Conservation (phyloP, 306 rosid species). For the Prosopis cineraria region DNA sequence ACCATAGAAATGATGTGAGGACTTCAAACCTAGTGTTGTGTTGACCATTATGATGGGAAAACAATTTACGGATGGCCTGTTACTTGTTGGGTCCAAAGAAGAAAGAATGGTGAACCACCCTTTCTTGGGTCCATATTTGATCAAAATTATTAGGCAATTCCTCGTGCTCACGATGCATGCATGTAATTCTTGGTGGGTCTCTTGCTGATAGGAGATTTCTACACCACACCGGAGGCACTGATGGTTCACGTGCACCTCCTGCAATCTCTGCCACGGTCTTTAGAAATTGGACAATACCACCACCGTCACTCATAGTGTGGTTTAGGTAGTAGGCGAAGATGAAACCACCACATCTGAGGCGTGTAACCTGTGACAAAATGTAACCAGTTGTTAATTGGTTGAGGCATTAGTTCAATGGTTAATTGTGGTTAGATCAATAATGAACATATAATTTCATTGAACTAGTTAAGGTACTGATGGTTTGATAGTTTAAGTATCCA, state of each 20-base stretch:
- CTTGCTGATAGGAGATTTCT: background rate
- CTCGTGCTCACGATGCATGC: background rate
- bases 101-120: background rate
- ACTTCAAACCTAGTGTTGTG: background rate
- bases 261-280: background rate
- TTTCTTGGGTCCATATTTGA: background rate
- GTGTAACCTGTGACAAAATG: background rate
- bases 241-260: background rate
- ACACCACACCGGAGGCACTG: background rate
- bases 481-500: no score
- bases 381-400: no score
- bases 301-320: background rate
- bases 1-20: background rate
- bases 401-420: no score
- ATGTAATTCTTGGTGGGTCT: background rate
- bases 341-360: constrained; percentile 1
- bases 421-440: no score
- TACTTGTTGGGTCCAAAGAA: background rate
- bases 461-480: no score
- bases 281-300: background rate
- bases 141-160: background rate
- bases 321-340: background rate
- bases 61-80: background rate
- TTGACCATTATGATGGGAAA: background rate
- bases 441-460: no score